Evolutionary conservation across 352 stramenopile species (phyloP), one percentile per base, ranked within the genome.

Genomic region (Phytopythium montanum): DNA sequence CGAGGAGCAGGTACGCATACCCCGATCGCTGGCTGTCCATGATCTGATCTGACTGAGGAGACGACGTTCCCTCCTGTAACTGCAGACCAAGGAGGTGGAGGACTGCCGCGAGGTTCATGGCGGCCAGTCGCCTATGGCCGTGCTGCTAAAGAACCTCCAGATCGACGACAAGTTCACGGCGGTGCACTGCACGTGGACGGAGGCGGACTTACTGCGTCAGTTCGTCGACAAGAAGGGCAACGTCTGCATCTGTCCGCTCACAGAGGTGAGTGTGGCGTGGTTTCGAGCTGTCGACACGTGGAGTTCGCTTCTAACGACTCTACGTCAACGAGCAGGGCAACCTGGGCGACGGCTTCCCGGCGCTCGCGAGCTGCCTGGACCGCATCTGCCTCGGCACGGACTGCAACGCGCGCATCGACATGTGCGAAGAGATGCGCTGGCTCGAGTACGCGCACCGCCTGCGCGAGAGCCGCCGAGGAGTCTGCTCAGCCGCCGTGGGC

Each of bases 371-470:
- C 49, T 90, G 82, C 57, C 68, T 75, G 0, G 75, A 87, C 53
- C 72, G 76, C 53, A 76, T 92, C 34, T 92, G 79, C 28, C 70
- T 92, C 12, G 79, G 82, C 14, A 89, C 79, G 14, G 82, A 92
- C 59, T 90, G 82, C 78, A 92, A 92, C 44, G 79, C 82, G 14
- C 75, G 82, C 41, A 85, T 92, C 41, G 82, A 92, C 60, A 92
- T 92, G 82, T 87, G 78, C 25, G 82, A 92, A 64, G 82, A 92
- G 54, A 92, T 92, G 82, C 82, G 79, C 8, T 92, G 82, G 82
- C 59, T 92, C 10, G 82, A 92, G 58, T 92, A 92, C 50, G 77
- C 78, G 0, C 82, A 92, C 58, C 72, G 82, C 13, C 71, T 92
- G 2, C 72, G 82, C 28, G 66, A 88, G 34, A 88, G 79, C 50